Base-by-base conservation (phyloP, 1,284 basidiomycete species). In the Phlebopus sp. region DNA sequence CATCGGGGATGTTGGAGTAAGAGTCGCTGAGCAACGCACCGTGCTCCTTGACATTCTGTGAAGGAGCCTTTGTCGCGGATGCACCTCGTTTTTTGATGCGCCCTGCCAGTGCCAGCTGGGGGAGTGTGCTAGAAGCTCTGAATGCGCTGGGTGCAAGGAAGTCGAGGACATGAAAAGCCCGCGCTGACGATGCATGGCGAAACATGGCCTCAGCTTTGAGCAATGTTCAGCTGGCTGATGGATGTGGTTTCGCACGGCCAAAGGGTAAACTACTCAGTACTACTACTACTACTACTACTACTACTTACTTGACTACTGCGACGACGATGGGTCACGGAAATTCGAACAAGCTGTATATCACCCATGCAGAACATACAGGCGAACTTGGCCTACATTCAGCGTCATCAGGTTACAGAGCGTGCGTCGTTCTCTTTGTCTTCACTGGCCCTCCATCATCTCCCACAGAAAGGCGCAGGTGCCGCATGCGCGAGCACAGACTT, bases 271-370 rank as follows among this genome's bases (percentile, higher is more conserved):
- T n/a, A n/a, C n/a, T n/a, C n/a, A 25, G 38, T 21, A 39, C 2
- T 5, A 19, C 4, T n/a, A 38, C 37, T 3, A 11, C 31, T 3
- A 32, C 31, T 3, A 32, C 31, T 2, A 11, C 31, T 3, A 32
- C 31, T 3, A 9, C 19, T 11, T 6, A 41, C 36, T 19, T 36
- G 27, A 11, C 18, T 43, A 10, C 37, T 36, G 11, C 13, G 19
- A 51, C 50, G 42, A 37, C 50, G 50, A 89, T 90, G 88, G 89
- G 89, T 18, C 89, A 91, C 71, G 89, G 89, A 64, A 90, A 88
- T 63, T 87, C 84, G 25, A 79, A 90, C 74, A 91, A 91, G 63
- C 69, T 92, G 6, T 92, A 92, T 61, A 88, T 92, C 60, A 92
- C 89, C 5, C 90, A 92, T 64, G 81, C 85, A 25, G 89, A 92